phyloP scores from a whole-genome alignment of 2,329 filamentous ascomycete genomes.

The Fusarium circinatum region DNA sequence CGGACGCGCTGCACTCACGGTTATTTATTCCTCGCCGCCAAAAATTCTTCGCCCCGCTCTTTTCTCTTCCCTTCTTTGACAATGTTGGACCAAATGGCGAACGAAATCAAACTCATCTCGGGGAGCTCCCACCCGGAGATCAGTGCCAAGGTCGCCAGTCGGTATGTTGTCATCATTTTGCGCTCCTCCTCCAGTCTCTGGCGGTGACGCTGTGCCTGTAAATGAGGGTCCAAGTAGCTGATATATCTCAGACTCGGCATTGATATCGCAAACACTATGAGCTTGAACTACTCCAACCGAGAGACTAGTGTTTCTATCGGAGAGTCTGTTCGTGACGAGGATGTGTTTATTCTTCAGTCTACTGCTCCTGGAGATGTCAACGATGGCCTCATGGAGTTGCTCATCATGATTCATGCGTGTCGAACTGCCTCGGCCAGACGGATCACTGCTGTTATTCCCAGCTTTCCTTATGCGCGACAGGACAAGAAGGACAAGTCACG shows the following conservation, averaged over 20 bases:
- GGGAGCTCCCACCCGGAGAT: constrained; percentile 61
- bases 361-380: constrained; percentile 97
- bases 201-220: constrained; percentile 4
- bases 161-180: constrained; percentile 48
- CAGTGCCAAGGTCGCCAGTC: constrained; percentile 57
- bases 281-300: constrained; percentile 86
- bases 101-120: constrained; percentile 64
- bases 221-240: constrained; percentile 32
- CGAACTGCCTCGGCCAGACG: constrained; percentile 75
- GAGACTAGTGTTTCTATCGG: constrained; percentile 93
- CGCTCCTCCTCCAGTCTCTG: not conserved
- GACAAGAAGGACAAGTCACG: constrained; percentile 96
- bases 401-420: constrained; percentile 98
- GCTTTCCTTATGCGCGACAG: constrained; percentile 95
- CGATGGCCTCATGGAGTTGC: constrained; percentile 95
- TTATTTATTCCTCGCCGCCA: constrained; percentile 41
- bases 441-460: constrained; percentile 94
- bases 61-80: constrained; percentile 37
- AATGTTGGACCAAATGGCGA: constrained; percentile 60
- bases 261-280: constrained; percentile 81
- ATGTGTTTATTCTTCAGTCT: constrained; percentile 97
- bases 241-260: constrained; percentile 71
- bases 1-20: constrained; percentile 21
- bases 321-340: constrained; percentile 95
- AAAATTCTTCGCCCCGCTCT: constrained; percentile 44